Conservation (phyloP, 2,329 filamentous ascomycete species). For the Rutstroemia sp. region DNA sequence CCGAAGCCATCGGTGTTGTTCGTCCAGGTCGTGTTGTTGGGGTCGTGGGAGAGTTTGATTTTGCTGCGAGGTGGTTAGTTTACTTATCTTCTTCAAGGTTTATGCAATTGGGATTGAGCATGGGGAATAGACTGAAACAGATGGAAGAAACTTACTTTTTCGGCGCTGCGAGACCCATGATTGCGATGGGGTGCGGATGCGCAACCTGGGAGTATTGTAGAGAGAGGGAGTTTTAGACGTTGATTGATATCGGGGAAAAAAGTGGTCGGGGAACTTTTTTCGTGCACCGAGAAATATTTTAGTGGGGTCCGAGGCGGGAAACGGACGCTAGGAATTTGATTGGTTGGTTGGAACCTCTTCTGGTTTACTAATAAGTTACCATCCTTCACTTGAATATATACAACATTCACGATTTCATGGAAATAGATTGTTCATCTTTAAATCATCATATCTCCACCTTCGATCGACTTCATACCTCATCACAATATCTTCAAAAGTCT, state of each 20-base stretch:
- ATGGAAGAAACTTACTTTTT: constrained; percentile 47
- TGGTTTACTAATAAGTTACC: too few relatives aligned
- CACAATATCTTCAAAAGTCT: too few relatives aligned
- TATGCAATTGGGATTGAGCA: too few relatives aligned
- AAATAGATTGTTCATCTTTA: neutral
- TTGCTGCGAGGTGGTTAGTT: constrained; percentile 39
- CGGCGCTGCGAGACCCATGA: constrained; percentile 62
- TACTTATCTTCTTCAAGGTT: neutral
- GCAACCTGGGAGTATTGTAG: neutral
- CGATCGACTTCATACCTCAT: neutral
- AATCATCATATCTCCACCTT: neutral
- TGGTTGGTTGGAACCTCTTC: neutral
- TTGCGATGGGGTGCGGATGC: neutral
- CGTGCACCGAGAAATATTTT: neutral
- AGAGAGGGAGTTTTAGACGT: neutral
- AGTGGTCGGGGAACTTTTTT: constrained; percentile 8
- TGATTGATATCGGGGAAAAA: constrained; percentile 6
- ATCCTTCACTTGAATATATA: too few relatives aligned
- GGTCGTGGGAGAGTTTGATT: constrained; percentile 75
- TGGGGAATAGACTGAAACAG: constrained; percentile 24
- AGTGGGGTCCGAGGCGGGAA: neutral
- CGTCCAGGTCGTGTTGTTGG: constrained; percentile 93
- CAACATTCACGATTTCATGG: too few relatives aligned
- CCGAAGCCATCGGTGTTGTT: constrained; percentile 77
- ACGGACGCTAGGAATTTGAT: neutral